Percentiles rank a stretch among this genome's conserved stretches.
phyloP scores from a whole-genome alignment of 2,329 filamentous ascomycete genomes.

The Paraphaeosphaeria sporulosa region DNA sequence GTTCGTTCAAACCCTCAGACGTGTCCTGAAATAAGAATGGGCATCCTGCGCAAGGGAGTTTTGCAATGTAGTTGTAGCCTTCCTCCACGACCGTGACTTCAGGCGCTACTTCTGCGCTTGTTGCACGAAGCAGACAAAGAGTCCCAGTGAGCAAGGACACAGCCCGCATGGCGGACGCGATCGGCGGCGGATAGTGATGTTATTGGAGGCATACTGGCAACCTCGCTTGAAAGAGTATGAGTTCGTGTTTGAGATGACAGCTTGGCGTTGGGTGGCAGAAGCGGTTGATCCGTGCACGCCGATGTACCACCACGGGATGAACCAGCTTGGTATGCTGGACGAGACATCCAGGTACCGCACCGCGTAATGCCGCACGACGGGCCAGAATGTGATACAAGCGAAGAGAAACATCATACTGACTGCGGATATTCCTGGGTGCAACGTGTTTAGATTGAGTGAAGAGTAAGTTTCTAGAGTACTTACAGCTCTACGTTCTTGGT shows the following conservation, averaged over 20 bases:
- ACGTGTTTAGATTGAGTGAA: too few relatives aligned
- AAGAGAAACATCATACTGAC: too few relatives aligned
- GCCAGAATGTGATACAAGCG: neutral
- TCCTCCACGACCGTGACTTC: slow-evolving; percentile 41
- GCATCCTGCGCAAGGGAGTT: slow-evolving; percentile 43
- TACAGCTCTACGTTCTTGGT: too few relatives aligned
- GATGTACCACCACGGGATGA: neutral
- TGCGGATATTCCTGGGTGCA: too few relatives aligned
- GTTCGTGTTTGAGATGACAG: slow-evolving; percentile 13
- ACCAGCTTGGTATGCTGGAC: neutral
- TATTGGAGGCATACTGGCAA: slow-evolving; percentile 8
- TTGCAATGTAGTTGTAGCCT: slow-evolving; percentile 43
- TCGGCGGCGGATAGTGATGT: neutral
- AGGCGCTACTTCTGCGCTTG: slow-evolving; percentile 31
- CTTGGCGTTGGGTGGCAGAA: slow-evolving; percentile 8
- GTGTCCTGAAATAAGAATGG: slow-evolving; percentile 44
- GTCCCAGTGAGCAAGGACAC: slow-evolving; percentile 13
- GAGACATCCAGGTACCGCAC: neutral
- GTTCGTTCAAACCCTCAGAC: slow-evolving; percentile 30
- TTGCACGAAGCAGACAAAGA: slow-evolving; percentile 9
- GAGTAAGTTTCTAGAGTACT: too few relatives aligned
- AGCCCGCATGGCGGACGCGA: slow-evolving; percentile 23
- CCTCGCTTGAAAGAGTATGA: slow-evolving; percentile 9
- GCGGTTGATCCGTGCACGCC: slow-evolving; percentile 3
- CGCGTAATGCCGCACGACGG: neutral